These are phyloP conservation scores for Mariannaea elegans DNA, from an alignment of 2,329 filamentous ascomycete species.

Conservation along the genomic window DNA sequence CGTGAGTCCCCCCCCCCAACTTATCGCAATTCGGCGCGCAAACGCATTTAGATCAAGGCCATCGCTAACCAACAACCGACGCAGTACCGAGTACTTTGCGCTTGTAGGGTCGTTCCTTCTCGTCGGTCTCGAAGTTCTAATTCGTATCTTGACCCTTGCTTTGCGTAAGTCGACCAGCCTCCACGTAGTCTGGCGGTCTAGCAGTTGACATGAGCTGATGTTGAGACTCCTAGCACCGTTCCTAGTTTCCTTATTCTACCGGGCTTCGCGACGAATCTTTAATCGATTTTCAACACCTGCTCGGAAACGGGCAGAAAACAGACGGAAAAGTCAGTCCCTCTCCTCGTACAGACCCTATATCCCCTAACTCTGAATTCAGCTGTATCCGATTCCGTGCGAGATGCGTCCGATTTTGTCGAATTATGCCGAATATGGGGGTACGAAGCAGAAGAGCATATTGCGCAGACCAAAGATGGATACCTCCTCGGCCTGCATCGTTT, in stretches of 20 bases:
- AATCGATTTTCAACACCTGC: slow-evolving; percentile 78
- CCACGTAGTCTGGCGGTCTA: slow-evolving; percentile 18
- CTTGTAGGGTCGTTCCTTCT: slow-evolving; percentile 85
- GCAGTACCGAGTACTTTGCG: slow-evolving; percentile 85
- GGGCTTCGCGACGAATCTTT: slow-evolving; percentile 82
- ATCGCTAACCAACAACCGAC: slow-evolving; percentile 26
- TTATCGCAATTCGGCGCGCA: slow-evolving; percentile 9
- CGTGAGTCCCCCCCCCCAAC: slow-evolving; percentile 50
- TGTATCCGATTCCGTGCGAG: slow-evolving; percentile 79
- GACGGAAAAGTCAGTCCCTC: slow-evolving; percentile 65
- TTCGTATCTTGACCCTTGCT: slow-evolving; percentile 86
- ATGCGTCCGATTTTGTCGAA: slow-evolving; percentile 91
- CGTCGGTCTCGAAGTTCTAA: slow-evolving; percentile 81
- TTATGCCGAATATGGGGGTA: slow-evolving; percentile 93
- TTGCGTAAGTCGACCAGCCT: slow-evolving; percentile 69
- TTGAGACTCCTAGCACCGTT: slow-evolving; percentile 68
- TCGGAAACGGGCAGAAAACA: slow-evolving; percentile 72
- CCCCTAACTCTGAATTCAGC: slow-evolving; percentile 61
- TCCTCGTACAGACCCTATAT: slow-evolving; percentile 45
- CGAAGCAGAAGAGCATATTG: slow-evolving; percentile 93
- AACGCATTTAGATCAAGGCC: slow-evolving; percentile 11
- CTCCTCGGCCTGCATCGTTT: slow-evolving; percentile 89
- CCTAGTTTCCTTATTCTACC: slow-evolving; percentile 84
- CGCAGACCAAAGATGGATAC: slow-evolving; percentile 94
- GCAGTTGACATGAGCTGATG: slow-evolving; percentile 13